Evolutionary conservation across 2,329 filamentous ascomycete species (phyloP).

Genomic region (Phyllachora maydis): DNA sequence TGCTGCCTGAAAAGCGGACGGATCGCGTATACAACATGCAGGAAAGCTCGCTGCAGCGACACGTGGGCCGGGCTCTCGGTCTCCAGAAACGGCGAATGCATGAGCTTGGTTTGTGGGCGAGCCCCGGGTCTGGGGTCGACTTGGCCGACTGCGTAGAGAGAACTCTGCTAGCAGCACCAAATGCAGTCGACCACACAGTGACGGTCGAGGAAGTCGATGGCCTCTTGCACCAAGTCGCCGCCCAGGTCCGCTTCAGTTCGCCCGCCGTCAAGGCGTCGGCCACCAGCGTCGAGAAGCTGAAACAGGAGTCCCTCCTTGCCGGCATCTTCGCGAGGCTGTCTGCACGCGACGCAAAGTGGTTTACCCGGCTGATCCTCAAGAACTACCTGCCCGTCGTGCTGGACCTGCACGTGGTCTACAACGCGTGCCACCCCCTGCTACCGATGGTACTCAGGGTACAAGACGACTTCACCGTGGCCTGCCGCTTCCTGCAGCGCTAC

Average conservation of each 20-base stretch:
- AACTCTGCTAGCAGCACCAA: slow-evolving; percentile 39
- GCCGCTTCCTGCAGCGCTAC: slow-evolving; percentile 25
- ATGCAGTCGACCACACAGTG: slow-evolving; percentile 20
- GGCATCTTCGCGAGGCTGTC: slow-evolving; percentile 36
- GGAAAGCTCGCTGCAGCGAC: slow-evolving; percentile 34
- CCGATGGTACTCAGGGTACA: slow-evolving; percentile 51
- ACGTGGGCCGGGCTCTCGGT: slow-evolving; percentile 46
- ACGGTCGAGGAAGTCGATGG: slow-evolving; percentile 55
- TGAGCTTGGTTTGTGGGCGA: slow-evolving; percentile 42
- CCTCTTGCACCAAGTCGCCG: slow-evolving; percentile 44
- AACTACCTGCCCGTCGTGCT: slow-evolving; percentile 47
- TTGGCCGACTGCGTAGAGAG: slow-evolving; percentile 51
- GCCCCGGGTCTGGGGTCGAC: slow-evolving; percentile 36
- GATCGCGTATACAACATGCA: slow-evolving; percentile 63
- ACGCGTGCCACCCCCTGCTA: slow-evolving; percentile 45
- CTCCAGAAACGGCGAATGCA: slow-evolving; percentile 39
- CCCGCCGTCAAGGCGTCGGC: slow-evolving; percentile 26
- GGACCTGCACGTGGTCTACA: slow-evolving; percentile 31
- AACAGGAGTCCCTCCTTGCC: slow-evolving; percentile 24
- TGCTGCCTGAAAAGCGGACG: slow-evolving; percentile 56
- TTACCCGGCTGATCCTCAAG: slow-evolving; percentile 63
- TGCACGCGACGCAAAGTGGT: slow-evolving; percentile 66
- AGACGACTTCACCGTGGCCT: slow-evolving; percentile 41
- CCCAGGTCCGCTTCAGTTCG: slow-evolving; percentile 50
- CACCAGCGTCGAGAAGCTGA: too few relatives aligned